Evolutionary conservation across 2,329 filamentous ascomycete species (phyloP).

Genomic region (Plectosphaerella cucumerina): DNA sequence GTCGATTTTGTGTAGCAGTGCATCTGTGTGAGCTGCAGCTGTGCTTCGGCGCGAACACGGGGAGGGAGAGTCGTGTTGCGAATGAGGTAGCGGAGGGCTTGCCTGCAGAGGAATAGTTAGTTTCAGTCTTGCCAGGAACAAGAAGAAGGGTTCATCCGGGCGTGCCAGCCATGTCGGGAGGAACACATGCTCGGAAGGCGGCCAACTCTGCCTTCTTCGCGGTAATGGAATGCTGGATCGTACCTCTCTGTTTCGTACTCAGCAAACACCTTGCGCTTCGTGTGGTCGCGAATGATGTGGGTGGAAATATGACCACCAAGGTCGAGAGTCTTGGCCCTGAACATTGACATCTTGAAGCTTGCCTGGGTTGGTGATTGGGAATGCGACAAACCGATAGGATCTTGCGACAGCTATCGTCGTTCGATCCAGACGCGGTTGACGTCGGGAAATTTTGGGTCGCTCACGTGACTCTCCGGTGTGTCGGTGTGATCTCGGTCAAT

Average conservation of each 20-base stretch:
- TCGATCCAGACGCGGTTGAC: background rate
- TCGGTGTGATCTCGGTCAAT: too few species aligned
- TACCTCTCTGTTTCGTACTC: conserved; percentile 86
- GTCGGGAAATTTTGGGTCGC: background rate
- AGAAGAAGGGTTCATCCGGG: too few species aligned
- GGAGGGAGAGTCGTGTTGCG: conserved; percentile 84
- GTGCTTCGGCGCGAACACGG: conserved; percentile 82
- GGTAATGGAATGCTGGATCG: conserved; percentile 9
- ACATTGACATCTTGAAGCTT: conserved; percentile 67
- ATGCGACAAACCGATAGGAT: too few species aligned
- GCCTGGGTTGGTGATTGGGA: background rate
- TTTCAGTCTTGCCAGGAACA: background rate
- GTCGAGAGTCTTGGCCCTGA: conserved; percentile 86
- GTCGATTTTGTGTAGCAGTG: conserved; percentile 91
- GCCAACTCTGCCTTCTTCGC: background rate
- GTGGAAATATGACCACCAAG: conserved; percentile 84
- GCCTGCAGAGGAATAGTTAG: conserved; percentile 47
- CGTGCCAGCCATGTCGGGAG: too few species aligned
- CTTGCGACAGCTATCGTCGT: too few species aligned
- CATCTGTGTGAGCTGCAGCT: conserved; percentile 92
- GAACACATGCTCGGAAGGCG: background rate
- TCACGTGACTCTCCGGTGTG: too few species aligned
- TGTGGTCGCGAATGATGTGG: conserved; percentile 87
- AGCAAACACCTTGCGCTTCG: conserved; percentile 90
- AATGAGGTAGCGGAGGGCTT: conserved; percentile 90